Percentiles rank a stretch among this genome's conserved stretches.
Conservation (phyloP, 2,329 filamentous ascomycete genomes). For the Colletotrichum tanaceti region DNA sequence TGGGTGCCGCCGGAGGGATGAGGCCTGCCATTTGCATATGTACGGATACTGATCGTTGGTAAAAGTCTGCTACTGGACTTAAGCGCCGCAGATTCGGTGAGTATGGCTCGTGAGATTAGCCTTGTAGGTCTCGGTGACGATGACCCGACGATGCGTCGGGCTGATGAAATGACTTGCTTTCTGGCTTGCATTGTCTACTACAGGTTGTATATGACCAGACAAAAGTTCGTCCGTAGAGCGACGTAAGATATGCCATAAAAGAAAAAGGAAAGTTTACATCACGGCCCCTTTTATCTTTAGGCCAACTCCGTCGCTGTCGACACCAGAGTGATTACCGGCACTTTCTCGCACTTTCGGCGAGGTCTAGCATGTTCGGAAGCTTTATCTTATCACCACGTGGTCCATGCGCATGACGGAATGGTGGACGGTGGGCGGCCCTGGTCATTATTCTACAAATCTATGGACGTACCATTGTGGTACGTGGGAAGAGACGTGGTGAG, state of each 20-base stretch:
- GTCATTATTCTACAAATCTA: too few relatives aligned
- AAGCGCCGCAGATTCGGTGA: conserved; percentile 22
- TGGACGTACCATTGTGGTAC: neutral
- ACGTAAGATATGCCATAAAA: neutral
- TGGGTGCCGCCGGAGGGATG: conserved; percentile 93
- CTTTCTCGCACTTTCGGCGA: conserved; percentile 56
- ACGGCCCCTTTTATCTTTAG: conserved; percentile 18
- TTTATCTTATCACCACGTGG: conserved; percentile 53
- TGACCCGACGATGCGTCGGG: conserved; percentile 51
- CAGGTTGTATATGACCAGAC: conserved; percentile 2
- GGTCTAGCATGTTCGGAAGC: conserved; percentile 22
- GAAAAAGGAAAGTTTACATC: neutral
- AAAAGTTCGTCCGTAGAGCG: neutral
- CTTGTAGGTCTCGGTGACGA: conserved; percentile 47
- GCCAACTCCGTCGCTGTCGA: conserved; percentile 7
- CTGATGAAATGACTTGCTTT: conserved; percentile 53
- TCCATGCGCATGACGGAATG: conserved; percentile 25
- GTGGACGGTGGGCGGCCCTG: neutral
- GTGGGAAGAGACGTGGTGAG: neutral
- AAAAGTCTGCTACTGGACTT: conserved; percentile 46
- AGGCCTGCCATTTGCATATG: conserved; percentile 78
- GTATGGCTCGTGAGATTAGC: conserved; percentile 29
- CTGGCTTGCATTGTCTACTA: conserved; percentile 54
- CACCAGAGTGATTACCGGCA: conserved; percentile 43
- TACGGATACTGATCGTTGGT: conserved; percentile 58